Conservation (phyloP, 1,139 yeast genomes). For the Arxiozyma slooffiae region DNA sequence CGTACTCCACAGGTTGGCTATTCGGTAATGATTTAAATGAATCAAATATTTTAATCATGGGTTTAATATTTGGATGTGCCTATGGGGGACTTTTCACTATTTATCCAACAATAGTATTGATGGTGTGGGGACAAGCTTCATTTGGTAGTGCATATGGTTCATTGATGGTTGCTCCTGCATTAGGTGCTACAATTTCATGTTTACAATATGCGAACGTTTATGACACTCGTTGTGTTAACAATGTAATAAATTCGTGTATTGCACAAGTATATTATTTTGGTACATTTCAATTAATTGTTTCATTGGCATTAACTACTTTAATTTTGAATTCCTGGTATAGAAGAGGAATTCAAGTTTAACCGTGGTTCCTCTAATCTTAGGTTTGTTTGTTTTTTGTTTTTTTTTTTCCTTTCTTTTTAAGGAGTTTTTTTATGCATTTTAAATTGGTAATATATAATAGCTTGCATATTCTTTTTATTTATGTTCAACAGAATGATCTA, state of each 20-base stretch:
- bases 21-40: neutral
- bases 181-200: slow-evolving; percentile 69
- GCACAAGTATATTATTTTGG: slow-evolving; percentile 15
- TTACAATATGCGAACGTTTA: slow-evolving; percentile 58
- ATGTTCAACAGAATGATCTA: neutral
- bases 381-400: too few species aligned
- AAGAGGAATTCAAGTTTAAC: slow-evolving; percentile 1
- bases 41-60: slow-evolving; percentile 10
- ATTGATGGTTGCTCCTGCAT: slow-evolving; percentile 83
- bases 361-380: neutral
- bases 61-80: slow-evolving; percentile 54
- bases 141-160: slow-evolving; percentile 93
- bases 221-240: slow-evolving; percentile 35
- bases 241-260: slow-evolving; percentile 13
- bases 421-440: neutral
- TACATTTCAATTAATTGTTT: slow-evolving; percentile 9
- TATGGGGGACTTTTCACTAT: slow-evolving; percentile 83
- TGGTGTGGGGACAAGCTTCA: slow-evolving; percentile 81
- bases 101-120: slow-evolving; percentile 72
- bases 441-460: neutral
- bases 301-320: slow-evolving; percentile 10
- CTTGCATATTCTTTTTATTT: too few species aligned
- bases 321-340: slow-evolving; percentile 11
- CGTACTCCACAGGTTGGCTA: neutral
- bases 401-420: neutral